Conservation (phyloP, 2,329 filamentous ascomycete genomes). For the Trichoderma simmonsii region DNA sequence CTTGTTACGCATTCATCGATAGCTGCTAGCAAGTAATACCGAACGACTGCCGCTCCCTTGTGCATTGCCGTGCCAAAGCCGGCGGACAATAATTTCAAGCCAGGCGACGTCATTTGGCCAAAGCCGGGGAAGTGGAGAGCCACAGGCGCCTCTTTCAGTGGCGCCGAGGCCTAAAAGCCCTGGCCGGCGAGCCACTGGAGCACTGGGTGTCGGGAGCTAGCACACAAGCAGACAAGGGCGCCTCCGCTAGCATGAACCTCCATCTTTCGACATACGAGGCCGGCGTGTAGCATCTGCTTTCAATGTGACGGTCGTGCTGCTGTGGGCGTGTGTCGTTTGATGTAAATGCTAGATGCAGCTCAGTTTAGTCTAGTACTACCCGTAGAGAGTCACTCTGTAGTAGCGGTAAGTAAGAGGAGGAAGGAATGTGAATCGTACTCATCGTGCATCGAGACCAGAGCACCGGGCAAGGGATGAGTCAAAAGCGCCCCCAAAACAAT, state of each 20-base stretch:
- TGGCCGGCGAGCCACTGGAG: not conserved
- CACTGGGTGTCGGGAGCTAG: constrained; percentile 8
- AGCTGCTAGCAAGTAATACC: not conserved
- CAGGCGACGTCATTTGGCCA: constrained; percentile 15
- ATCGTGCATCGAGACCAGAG: not conserved
- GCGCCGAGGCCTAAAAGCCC: constrained; percentile 6
- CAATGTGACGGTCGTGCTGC: not conserved
- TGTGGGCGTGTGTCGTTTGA: not conserved
- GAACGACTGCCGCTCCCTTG: not conserved
- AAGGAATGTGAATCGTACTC: not conserved
- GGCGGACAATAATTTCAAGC: not conserved
- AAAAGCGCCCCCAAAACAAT: not conserved
- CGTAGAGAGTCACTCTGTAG: too few relatives aligned
- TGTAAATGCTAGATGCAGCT: not conserved
- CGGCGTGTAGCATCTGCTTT: not conserved
- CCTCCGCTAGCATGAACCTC: not conserved
- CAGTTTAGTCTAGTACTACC: too few relatives aligned
- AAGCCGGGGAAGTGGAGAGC: constrained; percentile 14
- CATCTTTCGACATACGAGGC: not conserved
- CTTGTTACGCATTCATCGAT: not conserved
- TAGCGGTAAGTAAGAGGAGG: not conserved
- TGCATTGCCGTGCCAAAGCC: constrained; percentile 18
- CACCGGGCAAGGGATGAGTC: not conserved
- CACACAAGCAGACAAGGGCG: not conserved
- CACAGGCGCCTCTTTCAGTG: constrained; percentile 6